Evolutionary conservation across 2,329 filamentous ascomycete genomes (phyloP).

Genomic region (Alternaria triticina): DNA sequence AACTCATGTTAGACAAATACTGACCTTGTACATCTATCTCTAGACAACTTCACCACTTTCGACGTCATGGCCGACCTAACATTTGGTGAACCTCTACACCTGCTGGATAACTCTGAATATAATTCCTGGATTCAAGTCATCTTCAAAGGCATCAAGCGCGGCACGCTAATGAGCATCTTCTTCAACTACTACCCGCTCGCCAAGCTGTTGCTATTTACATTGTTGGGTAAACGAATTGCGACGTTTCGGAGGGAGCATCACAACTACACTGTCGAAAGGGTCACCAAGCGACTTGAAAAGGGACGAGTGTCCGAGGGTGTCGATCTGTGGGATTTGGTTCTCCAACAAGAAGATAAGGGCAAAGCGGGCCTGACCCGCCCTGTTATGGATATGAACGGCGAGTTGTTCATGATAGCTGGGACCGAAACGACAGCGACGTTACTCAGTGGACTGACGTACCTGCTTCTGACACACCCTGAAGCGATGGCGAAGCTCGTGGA

Average conservation of each 20-base stretch:
- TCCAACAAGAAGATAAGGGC: conserved; percentile 34
- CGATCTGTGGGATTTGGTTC: conserved; percentile 31
- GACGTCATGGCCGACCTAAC: conserved; percentile 42
- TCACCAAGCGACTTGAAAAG: conserved; percentile 33
- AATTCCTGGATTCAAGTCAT: conserved; percentile 1
- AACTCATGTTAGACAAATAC: neutral
- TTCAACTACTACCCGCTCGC: neutral
- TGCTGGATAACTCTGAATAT: conserved; percentile 31
- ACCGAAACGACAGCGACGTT: conserved; percentile 44
- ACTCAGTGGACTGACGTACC: conserved; percentile 43
- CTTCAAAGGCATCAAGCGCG: neutral
- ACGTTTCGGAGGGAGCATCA: conserved; percentile 6
- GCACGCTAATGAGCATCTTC: neutral
- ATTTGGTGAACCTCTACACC: conserved; percentile 37
- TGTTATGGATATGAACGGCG: neutral
- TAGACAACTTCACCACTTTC: conserved; percentile 39
- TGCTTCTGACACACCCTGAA: conserved; percentile 26
- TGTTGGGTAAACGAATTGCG: neutral
- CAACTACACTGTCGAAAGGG: conserved; percentile 19
- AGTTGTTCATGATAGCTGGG: conserved; percentile 37
- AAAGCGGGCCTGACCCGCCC: neutral
- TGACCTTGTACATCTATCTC: conserved; percentile 17
- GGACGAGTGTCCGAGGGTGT: conserved; percentile 7
- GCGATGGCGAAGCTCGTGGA: conserved; percentile 9
- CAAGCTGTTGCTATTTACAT: neutral